Evolutionary conservation across 1,139 yeast genomes (phyloP), one percentile per base, ranked within the genome.

Genomic region (Tardiomyces depauwii): DNA sequence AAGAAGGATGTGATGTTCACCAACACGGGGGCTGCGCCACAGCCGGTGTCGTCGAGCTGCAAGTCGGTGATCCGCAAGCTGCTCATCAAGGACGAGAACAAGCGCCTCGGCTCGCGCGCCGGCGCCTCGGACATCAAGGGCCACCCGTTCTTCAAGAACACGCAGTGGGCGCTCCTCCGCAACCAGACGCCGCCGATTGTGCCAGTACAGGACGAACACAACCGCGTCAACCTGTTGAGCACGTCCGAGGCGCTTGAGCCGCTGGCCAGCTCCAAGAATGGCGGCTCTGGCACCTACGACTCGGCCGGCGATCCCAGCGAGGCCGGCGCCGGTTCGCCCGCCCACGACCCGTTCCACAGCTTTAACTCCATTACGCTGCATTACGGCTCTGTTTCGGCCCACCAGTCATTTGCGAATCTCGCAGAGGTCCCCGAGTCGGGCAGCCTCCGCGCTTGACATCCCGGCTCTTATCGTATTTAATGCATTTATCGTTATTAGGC

Each of bases 131-230:
- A 91, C 58, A 78, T 91, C 47, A 91, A 91, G 60, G 79, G 77
- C 49, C 98, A 93, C 62, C 80, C 84, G 0, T 93, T 88, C 57
- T 91, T 91, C 71, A 89, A 88, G 60, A 82, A 72, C 56, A 81
- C 88, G 1, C 95, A 88, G 60, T 91, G 98, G 98, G 97, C 98
- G 0, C 69, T 91, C 51, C 70, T 91, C 51, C 74, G 98, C 55
- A 86, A 91, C 63, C 93, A 83, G 59, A 82, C 82, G 49, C 97
- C 98, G 1, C 98, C 98, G 12, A 82, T 91, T 80, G 80, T 91
- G 25, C 98, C 98, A 0, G 83, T 83, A 0, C 73, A 88, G 47
- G 80, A 89, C 14, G 79, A 80, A 51, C 77, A 72, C n/a, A 60
- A 66, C 19, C 76, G 71, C 39, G 61, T 58, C 1, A 56, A 54